phyloP scores from a whole-genome alignment of 2,329 filamentous ascomycete species.

The Fusarium dlaminii region DNA sequence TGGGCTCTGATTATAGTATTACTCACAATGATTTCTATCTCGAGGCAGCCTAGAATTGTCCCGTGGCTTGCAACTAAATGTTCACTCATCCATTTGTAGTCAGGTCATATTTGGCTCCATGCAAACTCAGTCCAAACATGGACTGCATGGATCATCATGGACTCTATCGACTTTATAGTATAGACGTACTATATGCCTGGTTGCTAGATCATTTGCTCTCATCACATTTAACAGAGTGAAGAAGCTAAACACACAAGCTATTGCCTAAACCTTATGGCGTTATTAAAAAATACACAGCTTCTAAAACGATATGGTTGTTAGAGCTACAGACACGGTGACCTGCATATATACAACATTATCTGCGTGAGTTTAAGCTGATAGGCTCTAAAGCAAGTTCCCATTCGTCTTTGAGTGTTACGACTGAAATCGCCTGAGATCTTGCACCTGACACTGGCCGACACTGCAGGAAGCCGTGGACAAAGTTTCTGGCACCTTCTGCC shows the following conservation, averaged over 20 bases:
- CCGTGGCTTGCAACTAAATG: not conserved
- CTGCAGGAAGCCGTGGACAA: not conserved
- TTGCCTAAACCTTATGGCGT: too few species aligned
- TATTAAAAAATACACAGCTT: not conserved
- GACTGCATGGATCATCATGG: not conserved
- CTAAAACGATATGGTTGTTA: too few species aligned
- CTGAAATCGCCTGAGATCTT: not conserved
- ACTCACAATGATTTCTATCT: too few species aligned
- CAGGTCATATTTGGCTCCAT: too few species aligned
- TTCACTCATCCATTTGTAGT: too few species aligned
- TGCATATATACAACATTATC: not conserved
- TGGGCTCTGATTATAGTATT: not conserved
- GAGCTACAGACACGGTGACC: not conserved
- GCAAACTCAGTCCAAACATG: not conserved
- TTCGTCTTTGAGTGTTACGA: not conserved
- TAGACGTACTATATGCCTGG: not conserved
- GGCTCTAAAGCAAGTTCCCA: not conserved
- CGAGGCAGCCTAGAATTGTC: too few species aligned
- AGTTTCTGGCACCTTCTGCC: not conserved
- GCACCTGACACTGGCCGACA: not conserved
- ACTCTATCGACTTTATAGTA: not conserved
- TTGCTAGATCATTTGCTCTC: not conserved
- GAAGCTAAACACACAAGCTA: too few species aligned
- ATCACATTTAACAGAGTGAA: not conserved
- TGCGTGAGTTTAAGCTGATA: not conserved